A percentile compares a stretch with the other conserved stretches of the same genome.
Conservation (phyloP, 257 asterid genomes). For the Agastache rugosa region DNA sequence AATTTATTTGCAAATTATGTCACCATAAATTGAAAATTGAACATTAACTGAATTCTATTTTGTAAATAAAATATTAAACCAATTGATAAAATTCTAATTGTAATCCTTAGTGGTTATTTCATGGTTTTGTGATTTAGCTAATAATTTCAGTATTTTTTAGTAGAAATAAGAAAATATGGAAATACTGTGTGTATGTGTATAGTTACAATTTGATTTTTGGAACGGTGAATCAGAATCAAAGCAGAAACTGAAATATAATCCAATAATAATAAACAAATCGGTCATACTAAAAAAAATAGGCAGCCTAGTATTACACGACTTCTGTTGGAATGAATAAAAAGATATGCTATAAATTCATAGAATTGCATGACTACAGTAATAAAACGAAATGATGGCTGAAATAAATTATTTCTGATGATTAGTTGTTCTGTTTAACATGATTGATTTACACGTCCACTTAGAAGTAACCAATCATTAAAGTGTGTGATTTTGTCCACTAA, state of each 20-base stretch:
- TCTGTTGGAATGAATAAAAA: background rate
- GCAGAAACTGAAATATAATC: background rate
- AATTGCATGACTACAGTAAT: background rate
- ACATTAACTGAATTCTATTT: background rate
- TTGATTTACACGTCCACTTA: background rate
- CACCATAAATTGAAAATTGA: background rate
- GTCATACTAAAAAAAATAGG: background rate
- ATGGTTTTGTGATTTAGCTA: background rate
- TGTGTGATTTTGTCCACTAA: background rate
- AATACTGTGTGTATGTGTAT: background rate
- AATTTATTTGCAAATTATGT: background rate
- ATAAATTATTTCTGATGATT: background rate
- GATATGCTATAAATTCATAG: background rate
- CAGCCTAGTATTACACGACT: background rate
- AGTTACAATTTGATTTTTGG: background rate
- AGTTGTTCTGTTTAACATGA: background rate
- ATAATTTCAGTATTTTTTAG: background rate
- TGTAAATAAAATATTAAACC: background rate
- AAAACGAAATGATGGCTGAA: constrained; percentile 11
- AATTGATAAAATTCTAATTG: background rate
- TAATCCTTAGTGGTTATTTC: background rate
- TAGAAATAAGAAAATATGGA: background rate
- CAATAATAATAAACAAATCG: background rate
- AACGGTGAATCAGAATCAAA: background rate
- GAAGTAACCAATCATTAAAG: constrained; percentile 1